These are phyloP conservation scores for Stylosanthes scabra DNA, from an alignment of 331 rosid genomes.

Conservation along the genomic window DNA sequence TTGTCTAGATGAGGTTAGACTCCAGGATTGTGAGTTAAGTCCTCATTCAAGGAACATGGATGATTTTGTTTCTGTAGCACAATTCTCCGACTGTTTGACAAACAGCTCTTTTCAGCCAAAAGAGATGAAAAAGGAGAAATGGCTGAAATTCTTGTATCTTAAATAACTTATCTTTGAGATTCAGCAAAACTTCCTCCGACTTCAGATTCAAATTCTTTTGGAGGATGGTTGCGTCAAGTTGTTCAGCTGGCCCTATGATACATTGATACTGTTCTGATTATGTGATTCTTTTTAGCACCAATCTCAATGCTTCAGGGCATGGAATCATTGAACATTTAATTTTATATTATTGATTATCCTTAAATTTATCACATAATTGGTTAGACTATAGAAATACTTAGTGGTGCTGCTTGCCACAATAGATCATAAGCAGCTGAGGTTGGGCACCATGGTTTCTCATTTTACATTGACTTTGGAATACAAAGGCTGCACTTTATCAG, in stretches of 20 bases:
- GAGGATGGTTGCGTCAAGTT: constrained; percentile 6
- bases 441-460: constrained; percentile 12
- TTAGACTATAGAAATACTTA: not conserved
- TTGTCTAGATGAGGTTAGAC: constrained; percentile 19
- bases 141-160: constrained; percentile 16
- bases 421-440: not conserved
- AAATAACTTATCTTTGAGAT: constrained; percentile 27
- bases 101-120: not conserved
- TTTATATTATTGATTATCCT: not conserved
- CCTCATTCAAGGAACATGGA: constrained; percentile 2
- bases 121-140: not conserved
- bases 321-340: not conserved
- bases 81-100: not conserved
- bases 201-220: too few species aligned
- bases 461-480: too few species aligned
- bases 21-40: constrained; percentile 25
- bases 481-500: not conserved
- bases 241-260: not conserved
- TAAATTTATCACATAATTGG: not conserved
- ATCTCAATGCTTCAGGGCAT: not conserved
- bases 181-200: not conserved
- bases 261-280: not conserved
- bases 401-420: constrained; percentile 1
- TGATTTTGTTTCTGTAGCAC: constrained; percentile 18
- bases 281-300: constrained; percentile 3